Evolutionary conservation across 2,329 filamentous ascomycete genomes (phyloP).

Genomic region (Hypoxylon sp.): DNA sequence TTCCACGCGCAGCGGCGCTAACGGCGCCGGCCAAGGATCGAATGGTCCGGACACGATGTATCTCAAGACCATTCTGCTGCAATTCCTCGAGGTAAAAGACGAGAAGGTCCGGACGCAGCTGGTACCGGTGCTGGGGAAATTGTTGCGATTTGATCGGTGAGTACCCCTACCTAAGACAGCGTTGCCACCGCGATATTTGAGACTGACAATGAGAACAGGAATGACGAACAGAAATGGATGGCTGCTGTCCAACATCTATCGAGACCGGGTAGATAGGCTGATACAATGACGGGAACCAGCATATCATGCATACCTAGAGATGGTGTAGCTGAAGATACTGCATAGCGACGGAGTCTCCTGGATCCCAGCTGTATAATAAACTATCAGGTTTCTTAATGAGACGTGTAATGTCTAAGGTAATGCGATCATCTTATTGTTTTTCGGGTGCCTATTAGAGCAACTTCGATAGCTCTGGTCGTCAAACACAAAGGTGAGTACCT

Average conservation of each 20-base stretch:
- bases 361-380: conserved; percentile 15
- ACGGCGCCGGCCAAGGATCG: conserved; percentile 41
- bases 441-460: no score
- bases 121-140: conserved; percentile 77
- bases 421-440: background rate
- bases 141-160: conserved; percentile 79
- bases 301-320: background rate
- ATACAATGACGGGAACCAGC: background rate
- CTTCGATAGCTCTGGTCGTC: no score
- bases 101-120: conserved; percentile 77
- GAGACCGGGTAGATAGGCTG: conserved; percentile 35
- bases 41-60: conserved; percentile 63
- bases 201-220: conserved; percentile 46
- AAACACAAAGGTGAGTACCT: background rate
- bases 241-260: conserved; percentile 68
- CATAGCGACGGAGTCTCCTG: conserved; percentile 37
- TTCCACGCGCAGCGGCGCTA: conserved; percentile 55
- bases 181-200: background rate
- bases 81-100: conserved; percentile 83
- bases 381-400: background rate
- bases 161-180: conserved; percentile 46
- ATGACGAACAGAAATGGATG: conserved; percentile 87
- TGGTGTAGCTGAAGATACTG: conserved; percentile 22
- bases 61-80: conserved; percentile 80
- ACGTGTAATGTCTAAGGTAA: background rate